These are phyloP conservation scores for Yamadazyma mexicana DNA, from an alignment of 1,139 yeast species.

Conservation along the genomic window DNA sequence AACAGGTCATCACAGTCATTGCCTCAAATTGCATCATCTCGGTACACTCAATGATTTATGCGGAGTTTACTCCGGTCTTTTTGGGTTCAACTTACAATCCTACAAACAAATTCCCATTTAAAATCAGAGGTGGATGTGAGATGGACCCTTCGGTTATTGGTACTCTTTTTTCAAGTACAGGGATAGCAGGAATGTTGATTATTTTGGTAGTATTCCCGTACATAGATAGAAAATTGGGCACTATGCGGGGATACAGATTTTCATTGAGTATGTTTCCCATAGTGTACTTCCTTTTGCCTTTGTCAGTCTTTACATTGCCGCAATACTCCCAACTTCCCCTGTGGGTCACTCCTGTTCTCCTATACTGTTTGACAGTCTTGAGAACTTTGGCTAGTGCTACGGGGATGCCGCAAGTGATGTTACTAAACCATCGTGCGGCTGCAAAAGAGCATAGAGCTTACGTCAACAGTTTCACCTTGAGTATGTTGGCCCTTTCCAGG, in stretches of 20 bases:
- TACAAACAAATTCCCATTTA: slow-evolving; percentile 30
- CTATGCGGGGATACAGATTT: slow-evolving; percentile 44
- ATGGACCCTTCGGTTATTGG: slow-evolving; percentile 50
- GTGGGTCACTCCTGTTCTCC: slow-evolving; percentile 23
- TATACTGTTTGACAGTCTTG: slow-evolving; percentile 24
- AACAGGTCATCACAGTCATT: slow-evolving; percentile 14
- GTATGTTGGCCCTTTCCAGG: slow-evolving; percentile 54
- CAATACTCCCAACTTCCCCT: slow-evolving; percentile 25
- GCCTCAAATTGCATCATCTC: slow-evolving; percentile 14
- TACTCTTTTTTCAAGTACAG: slow-evolving; percentile 52
- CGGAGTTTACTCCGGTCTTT: slow-evolving; percentile 60
- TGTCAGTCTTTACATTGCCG: slow-evolving; percentile 41
- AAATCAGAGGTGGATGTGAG: slow-evolving; percentile 28
- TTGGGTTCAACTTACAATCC: slow-evolving; percentile 44
- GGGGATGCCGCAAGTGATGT: slow-evolving; percentile 16
- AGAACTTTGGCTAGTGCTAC: slow-evolving; percentile 36
- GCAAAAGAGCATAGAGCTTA: slow-evolving; percentile 49
- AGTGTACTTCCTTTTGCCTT: slow-evolving; percentile 52
- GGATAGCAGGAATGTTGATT: slow-evolving; percentile 53
- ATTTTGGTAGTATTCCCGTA: slow-evolving; percentile 54
- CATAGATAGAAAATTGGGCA: slow-evolving; percentile 49
- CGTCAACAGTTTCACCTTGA: slow-evolving; percentile 49
- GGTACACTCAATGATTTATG: slow-evolving; percentile 50
- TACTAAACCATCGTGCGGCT: slow-evolving; percentile 49
- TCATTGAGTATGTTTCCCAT: slow-evolving; percentile 47